Evolutionary conservation across 257 asterid species (phyloP).

Genomic region (Solanum pinnatisectum): DNA sequence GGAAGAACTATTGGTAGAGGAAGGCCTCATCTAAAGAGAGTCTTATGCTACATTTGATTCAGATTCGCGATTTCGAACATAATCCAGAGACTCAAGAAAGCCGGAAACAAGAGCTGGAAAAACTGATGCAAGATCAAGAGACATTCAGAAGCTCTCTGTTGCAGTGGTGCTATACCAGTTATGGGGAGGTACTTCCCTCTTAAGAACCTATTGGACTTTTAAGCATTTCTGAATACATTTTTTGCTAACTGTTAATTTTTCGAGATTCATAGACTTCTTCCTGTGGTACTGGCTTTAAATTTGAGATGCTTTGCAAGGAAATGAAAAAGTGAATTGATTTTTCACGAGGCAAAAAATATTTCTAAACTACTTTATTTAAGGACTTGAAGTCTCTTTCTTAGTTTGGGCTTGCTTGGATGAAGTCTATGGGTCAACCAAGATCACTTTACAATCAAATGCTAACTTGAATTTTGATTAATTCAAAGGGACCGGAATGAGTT

Average conservation of each 20-base stretch:
- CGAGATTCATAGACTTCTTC: neutral
- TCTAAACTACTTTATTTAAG: neutral
- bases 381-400: neutral
- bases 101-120: constrained; percentile 64
- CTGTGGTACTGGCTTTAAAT: neutral
- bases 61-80: constrained; percentile 77
- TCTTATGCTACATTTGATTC: constrained; percentile 18
- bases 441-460: neutral
- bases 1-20: neutral
- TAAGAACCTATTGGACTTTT: neutral
- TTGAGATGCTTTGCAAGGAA: neutral
- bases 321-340: neutral
- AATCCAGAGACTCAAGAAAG: constrained; percentile 61
- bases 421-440: neutral
- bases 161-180: constrained; percentile 82
- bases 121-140: constrained; percentile 69
- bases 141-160: constrained; percentile 60
- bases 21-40: neutral
- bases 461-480: neutral
- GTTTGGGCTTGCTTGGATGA: neutral
- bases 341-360: neutral
- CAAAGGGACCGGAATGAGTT: neutral
- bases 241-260: neutral
- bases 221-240: neutral
- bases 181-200: constrained; percentile 60